phyloP scores from a whole-genome alignment of 116 monocot species.

The Zostera marina region DNA sequence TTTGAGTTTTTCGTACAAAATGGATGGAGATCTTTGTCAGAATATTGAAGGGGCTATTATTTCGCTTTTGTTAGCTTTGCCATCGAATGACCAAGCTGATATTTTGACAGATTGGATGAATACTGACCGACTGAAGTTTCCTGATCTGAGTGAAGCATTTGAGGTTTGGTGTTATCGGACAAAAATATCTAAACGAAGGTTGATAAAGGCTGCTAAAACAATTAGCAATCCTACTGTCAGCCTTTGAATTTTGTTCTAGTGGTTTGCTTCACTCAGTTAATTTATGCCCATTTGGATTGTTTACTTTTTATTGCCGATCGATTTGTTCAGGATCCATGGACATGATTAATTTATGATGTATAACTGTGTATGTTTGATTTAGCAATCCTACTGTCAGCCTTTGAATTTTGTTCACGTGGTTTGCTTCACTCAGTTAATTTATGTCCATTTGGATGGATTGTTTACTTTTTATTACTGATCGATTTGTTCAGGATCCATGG shows the following conservation, averaged over 20 bases:
- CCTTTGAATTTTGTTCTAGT: constrained; percentile 13
- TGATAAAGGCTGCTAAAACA: constrained; percentile 21
- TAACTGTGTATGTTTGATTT: no score
- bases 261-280: background rate
- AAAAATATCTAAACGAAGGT: constrained; percentile 69
- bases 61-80: constrained; percentile 66
- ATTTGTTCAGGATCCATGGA: no score
- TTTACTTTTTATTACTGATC: background rate
- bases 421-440: background rate
- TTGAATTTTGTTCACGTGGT: constrained; percentile 1
- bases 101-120: constrained; percentile 81
- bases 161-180: constrained; percentile 92
- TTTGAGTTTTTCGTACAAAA: constrained; percentile 24
- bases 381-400: constrained; percentile 41
- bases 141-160: constrained; percentile 86
- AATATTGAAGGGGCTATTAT: constrained; percentile 69
- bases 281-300: no score
- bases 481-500: background rate
- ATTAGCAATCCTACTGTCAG: constrained; percentile 31
- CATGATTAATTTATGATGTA: no score
- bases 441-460: no score
- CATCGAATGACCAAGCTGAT: constrained; percentile 75
- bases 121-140: constrained; percentile 44
- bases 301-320: no score
- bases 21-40: constrained; percentile 67